Evolutionary conservation across 148 eudicot species (phyloP).

Genomic region (Rhododendron simsii): DNA sequence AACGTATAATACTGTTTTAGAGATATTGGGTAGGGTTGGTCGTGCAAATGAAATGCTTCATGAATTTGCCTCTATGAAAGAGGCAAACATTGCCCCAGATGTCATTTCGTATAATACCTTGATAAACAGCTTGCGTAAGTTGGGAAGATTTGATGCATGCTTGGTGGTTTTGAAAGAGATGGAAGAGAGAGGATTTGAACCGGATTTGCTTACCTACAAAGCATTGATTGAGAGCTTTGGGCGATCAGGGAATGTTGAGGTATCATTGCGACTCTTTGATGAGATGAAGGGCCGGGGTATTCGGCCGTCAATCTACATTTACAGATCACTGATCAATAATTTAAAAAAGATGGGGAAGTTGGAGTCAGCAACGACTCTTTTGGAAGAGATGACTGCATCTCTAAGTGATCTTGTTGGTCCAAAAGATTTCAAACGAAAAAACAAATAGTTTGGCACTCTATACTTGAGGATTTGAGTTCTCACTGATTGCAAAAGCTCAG

Average conservation of each 20-base stretch:
- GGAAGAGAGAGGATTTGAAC: constrained; percentile 50
- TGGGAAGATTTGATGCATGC: constrained; percentile 62
- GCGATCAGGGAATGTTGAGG: constrained; percentile 59
- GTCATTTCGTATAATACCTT: constrained; percentile 70
- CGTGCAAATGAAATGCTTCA: constrained; percentile 64
- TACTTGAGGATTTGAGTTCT: not conserved
- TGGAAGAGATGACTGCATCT: constrained; percentile 60
- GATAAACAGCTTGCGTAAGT: constrained; percentile 55
- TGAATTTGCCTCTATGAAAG: constrained; percentile 60
- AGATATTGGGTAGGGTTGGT: constrained; percentile 65
- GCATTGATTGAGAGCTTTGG: constrained; percentile 84
- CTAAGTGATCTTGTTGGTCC: constrained; percentile 58
- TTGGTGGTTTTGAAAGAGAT: constrained; percentile 45
- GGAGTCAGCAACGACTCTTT: constrained; percentile 45
- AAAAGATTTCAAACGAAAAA: constrained; percentile 49
- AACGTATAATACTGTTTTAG: constrained; percentile 74
- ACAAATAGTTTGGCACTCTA: constrained; percentile 18
- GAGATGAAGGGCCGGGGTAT: constrained; percentile 60
- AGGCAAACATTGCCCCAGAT: constrained; percentile 56
- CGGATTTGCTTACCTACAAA: constrained; percentile 69
- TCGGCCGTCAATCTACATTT: constrained; percentile 63
- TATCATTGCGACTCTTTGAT: constrained; percentile 56
- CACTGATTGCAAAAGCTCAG: constrained; percentile 23
- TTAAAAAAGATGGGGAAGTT: constrained; percentile 63
- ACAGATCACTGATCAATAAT: constrained; percentile 58